Evolutionary conservation across 768 basidiomycete species (phyloP).

Genomic region (Boletus rubroflammeus): DNA sequence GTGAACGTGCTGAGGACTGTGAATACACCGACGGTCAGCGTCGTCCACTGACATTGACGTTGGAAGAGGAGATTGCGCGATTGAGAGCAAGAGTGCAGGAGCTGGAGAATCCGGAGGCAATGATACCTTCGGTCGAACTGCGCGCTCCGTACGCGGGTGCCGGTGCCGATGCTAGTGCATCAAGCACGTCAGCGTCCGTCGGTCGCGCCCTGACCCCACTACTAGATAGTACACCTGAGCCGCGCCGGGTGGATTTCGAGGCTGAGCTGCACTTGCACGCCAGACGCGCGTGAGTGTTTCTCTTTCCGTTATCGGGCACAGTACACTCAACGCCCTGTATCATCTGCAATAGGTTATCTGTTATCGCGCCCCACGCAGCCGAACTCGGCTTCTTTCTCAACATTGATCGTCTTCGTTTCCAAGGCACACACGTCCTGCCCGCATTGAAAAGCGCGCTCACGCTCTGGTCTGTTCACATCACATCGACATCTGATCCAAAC

Average conservation of each 20-base stretch:
- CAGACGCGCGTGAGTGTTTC: slow-evolving; percentile 10
- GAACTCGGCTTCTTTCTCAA: slow-evolving; percentile 70
- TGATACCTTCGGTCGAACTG: slow-evolving; percentile 46
- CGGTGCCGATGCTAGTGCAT: background rate
- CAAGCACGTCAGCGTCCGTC: background rate
- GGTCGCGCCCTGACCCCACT: background rate
- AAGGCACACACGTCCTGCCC: slow-evolving; percentile 41
- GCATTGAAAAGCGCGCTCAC: slow-evolving; percentile 48
- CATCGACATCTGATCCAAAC: slow-evolving; percentile 32
- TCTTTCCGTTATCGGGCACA: background rate
- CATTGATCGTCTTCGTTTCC: slow-evolving; percentile 41
- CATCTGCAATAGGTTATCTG: slow-evolving; percentile 16
- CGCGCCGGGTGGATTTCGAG: background rate
- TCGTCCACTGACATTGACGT: slow-evolving; percentile 53
- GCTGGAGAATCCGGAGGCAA: slow-evolving; percentile 50
- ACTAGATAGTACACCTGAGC: background rate
- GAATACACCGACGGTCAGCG: slow-evolving; percentile 66
- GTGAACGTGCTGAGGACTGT: slow-evolving; percentile 63
- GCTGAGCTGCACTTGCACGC: background rate
- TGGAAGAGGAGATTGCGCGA: slow-evolving; percentile 57
- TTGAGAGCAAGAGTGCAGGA: slow-evolving; percentile 56
- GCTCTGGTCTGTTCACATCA: slow-evolving; percentile 53
- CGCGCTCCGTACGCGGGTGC: slow-evolving; percentile 44
- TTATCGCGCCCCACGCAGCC: slow-evolving; percentile 52
- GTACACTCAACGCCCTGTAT: background rate